These are phyloP conservation scores for Fragaria nilgerrensis DNA, from an alignment of 306 rosid species.

Conservation along the genomic window DNA sequence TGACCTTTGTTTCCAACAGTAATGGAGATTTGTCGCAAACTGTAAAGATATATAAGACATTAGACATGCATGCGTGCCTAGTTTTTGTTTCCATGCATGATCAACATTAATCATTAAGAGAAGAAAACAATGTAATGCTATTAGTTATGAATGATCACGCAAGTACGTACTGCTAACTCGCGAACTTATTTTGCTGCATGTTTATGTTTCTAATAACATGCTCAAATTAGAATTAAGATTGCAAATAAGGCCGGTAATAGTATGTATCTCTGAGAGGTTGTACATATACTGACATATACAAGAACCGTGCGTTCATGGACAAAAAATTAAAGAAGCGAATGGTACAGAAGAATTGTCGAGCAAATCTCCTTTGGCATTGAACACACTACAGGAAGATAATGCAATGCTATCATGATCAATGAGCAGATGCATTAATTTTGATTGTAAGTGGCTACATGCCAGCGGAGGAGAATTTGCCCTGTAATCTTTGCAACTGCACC, in stretches of 20 bases:
- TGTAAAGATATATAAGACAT: too few species aligned
- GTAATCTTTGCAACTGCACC: constrained; percentile 53
- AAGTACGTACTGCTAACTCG: not conserved
- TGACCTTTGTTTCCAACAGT: too few species aligned
- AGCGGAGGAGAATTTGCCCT: constrained; percentile 49
- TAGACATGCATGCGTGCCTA: not conserved
- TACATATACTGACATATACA: not conserved
- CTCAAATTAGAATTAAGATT: not conserved
- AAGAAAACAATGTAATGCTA: not conserved
- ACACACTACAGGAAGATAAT: constrained; percentile 21
- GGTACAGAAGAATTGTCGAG: constrained; percentile 53
- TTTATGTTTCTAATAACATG: not conserved
- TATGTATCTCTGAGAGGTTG: not conserved
- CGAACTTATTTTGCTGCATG: not conserved
- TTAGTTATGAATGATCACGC: too few species aligned
- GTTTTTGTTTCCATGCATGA: not conserved
- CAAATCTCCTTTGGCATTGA: constrained; percentile 71
- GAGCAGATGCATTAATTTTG: not conserved
- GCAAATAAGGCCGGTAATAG: not conserved
- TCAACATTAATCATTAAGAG: not conserved
- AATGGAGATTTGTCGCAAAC: too few species aligned
- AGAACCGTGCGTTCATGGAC: not conserved
- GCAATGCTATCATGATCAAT: not conserved
- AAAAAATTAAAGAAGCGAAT: not conserved
- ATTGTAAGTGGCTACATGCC: constrained; percentile 49